These are phyloP conservation scores for Aspergillus udagawae DNA, from an alignment of 2,329 filamentous ascomycete species.

Conservation along the genomic window DNA sequence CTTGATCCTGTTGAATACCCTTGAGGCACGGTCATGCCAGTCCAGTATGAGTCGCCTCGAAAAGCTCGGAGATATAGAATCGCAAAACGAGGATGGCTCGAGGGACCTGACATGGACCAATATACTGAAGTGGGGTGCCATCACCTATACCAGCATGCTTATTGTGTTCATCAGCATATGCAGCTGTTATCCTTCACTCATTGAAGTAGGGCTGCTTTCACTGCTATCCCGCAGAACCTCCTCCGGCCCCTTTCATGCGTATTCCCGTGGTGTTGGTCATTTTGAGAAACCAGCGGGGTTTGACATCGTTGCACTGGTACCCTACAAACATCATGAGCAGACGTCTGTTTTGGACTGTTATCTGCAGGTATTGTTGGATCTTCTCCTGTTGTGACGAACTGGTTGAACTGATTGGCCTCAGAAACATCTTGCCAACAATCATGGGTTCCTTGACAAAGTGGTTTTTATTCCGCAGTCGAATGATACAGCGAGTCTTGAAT, in stretches of 20 bases:
- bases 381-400: neutral
- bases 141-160: slow-evolving; percentile 21
- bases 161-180: slow-evolving; percentile 15
- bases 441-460: slow-evolving; percentile 42
- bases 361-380: slow-evolving; percentile 24
- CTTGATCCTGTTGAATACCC: neutral
- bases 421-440: slow-evolving; percentile 38
- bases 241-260: slow-evolving; percentile 28
- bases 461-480: slow-evolving; percentile 40
- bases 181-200: slow-evolving; percentile 16
- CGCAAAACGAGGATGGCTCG: slow-evolving; percentile 7
- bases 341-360: slow-evolving; percentile 42
- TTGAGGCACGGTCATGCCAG: neutral
- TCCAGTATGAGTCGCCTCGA: slow-evolving; percentile 19
- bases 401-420: slow-evolving; percentile 9
- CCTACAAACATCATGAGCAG: slow-evolving; percentile 30
- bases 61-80: slow-evolving; percentile 19
- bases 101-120: slow-evolving; percentile 17
- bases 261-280: slow-evolving; percentile 20
- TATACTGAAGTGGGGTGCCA: slow-evolving; percentile 18
- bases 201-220: slow-evolving; percentile 16
- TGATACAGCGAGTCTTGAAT: slow-evolving; percentile 32
- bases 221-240: slow-evolving; percentile 17
- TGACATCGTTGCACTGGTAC: slow-evolving; percentile 39
- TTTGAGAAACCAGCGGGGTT: slow-evolving; percentile 33